These are phyloP conservation scores for Prinsepia uniflora DNA, from an alignment of 306 rosid species.

Conservation along the genomic window DNA sequence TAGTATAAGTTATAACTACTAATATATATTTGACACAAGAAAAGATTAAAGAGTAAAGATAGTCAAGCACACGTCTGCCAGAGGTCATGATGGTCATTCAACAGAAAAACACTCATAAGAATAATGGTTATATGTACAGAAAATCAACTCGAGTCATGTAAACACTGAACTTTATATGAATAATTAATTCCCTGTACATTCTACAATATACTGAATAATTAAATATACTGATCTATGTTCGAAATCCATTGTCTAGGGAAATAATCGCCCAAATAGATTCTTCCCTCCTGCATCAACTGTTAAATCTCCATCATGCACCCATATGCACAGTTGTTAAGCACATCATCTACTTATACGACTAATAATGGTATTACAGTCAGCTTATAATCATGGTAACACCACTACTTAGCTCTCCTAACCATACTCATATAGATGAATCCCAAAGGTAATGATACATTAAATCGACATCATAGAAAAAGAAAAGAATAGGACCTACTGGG, in stretches of 20 bases:
- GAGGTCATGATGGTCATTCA: neutral
- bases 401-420: neutral
- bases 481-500: neutral
- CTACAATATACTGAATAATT: too few species aligned
- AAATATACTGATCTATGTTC: neutral
- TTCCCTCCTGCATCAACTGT: neutral
- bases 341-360: neutral
- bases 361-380: neutral
- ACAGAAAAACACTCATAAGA: neutral
- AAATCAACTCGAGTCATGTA: neutral
- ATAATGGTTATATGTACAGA: neutral
- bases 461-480: neutral
- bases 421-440: neutral
- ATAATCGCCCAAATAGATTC: neutral
- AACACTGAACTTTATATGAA: neutral
- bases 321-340: neutral
- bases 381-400: neutral
- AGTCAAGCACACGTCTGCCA: neutral
- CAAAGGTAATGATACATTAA: neutral
- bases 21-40: neutral
- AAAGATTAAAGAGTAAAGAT: neutral
- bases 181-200: neutral
- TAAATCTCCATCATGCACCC: neutral
- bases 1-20: neutral
- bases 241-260: neutral